Evolutionary conservation across 2,329 filamentous ascomycete genomes (phyloP), one percentile per base, ranked within the genome.

Genomic region (Sporothrix brasiliensis): DNA sequence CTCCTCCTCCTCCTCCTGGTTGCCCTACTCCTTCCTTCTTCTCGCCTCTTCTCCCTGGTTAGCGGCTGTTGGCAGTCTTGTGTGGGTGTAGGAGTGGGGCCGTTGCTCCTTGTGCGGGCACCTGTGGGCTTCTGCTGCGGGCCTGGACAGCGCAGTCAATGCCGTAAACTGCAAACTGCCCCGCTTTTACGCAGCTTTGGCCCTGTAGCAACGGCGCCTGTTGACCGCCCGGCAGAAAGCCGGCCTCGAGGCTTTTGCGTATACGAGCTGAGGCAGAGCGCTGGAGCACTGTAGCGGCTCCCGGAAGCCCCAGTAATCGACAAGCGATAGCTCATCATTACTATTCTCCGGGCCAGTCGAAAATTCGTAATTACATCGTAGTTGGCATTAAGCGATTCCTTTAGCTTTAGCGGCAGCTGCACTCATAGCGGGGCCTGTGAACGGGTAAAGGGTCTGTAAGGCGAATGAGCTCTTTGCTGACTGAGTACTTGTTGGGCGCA

Each of bases 151-250:
- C 69, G 68, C 68, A 67, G 71, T 56, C 60, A 68, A 69, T 67
- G 69, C 70, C 69, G 61, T 61, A 71, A 69, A 71, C 53, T 61
- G 69, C 41, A 54, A 27, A 1, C 14, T 4, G 71, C 67, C 58
- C 73, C 72, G 60, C 67, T 72, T 71, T 73, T 72, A 53, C 16
- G 34, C 47, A 47, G 47, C 67, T 47, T 68, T 60, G 44, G 47
- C 44, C 68, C 50, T 68, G n/a, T 54, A 61, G 54, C 47, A 49
- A 63, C 44, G 39, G 41, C 50, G 16, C 21, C 11, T 27, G 24
- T 69, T 70, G 54, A 74, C 73, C 73, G 73, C 73, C 72, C 53
- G 73, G 72, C 73, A 74, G 73, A 74, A 74, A 19, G 24, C 2
- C 11, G 63, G 27, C 16, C 47, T 52, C 21, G 47, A 39, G 47